These are phyloP conservation scores for Geotrichum klebahnii DNA, from an alignment of 1,139 yeast species.

Conservation along the genomic window DNA sequence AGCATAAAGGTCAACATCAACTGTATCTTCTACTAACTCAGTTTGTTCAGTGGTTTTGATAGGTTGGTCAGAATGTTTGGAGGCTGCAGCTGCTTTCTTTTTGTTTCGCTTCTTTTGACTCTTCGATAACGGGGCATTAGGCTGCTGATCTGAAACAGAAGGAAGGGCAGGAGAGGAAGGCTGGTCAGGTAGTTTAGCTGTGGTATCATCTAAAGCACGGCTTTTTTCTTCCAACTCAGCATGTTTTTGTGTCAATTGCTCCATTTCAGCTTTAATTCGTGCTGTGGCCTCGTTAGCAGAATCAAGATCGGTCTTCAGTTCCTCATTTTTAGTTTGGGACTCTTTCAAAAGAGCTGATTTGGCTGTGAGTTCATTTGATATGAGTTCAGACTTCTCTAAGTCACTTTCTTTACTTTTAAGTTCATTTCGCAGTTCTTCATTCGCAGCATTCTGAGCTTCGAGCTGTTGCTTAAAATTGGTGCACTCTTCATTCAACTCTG, in stretches of 20 bases:
- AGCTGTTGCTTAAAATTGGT: conserved; percentile 1
- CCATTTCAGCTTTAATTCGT: background rate
- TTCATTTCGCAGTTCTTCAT: background rate
- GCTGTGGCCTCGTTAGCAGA: conserved; percentile 15
- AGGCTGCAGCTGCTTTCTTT: conserved; percentile 17
- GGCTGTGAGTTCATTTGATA: background rate
- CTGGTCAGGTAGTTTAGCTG: background rate
- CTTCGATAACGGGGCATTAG: conserved; percentile 12
- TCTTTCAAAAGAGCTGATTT: background rate
- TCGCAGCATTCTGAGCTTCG: background rate
- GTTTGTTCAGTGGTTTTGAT: conserved; percentile 16
- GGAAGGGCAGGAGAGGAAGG: background rate
- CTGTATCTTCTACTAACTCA: conserved; percentile 8
- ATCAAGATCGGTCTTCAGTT: conserved; percentile 19
- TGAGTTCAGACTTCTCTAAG: background rate
- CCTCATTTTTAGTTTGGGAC: conserved; percentile 8
- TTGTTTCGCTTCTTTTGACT: conserved; percentile 16
- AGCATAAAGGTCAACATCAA: background rate
- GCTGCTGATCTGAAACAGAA: background rate
- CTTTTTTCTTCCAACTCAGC: background rate
- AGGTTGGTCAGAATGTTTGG: conserved; percentile 3
- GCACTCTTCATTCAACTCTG: background rate
- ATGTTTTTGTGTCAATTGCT: background rate
- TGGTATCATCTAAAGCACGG: background rate
- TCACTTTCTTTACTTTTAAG: background rate